Evolutionary conservation across 371 early-diverging fungal species (phyloP).

Genomic region (Haplosporangium sp.): DNA sequence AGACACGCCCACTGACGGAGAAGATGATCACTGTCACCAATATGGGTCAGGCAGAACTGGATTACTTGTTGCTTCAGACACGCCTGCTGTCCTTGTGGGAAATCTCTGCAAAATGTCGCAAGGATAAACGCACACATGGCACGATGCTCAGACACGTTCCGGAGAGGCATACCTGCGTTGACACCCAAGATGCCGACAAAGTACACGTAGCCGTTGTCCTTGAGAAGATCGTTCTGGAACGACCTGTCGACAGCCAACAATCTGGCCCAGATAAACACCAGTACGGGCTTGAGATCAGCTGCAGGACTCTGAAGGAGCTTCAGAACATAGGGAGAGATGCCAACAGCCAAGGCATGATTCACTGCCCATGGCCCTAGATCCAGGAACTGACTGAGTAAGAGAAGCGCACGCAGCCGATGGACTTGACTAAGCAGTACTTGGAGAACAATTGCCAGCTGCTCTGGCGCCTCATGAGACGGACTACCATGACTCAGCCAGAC

Average conservation of each 20-base stretch:
- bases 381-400: constrained; percentile 90
- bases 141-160: constrained; percentile 87
- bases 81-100: constrained; percentile 84
- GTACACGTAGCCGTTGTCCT: constrained; percentile 92
- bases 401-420: constrained; percentile 92
- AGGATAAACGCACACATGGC: constrained; percentile 94
- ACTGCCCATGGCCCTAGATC: constrained; percentile 97
- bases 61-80: constrained; percentile 81
- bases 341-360: constrained; percentile 91
- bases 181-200: constrained; percentile 90
- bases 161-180: constrained; percentile 75
- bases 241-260: constrained; percentile 92
- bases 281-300: constrained; percentile 90
- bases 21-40: constrained; percentile 82
- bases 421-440: constrained; percentile 96
- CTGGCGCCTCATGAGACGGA: constrained; percentile 80
- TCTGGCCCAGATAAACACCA: constrained; percentile 97
- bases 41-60: constrained; percentile 74
- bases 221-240: constrained; percentile 91
- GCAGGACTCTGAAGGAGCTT: constrained; percentile 96
- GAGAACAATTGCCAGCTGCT: constrained; percentile 95
- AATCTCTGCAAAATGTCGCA: constrained; percentile 88
- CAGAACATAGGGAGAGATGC: constrained; percentile 96
- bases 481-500: constrained; percentile 92
- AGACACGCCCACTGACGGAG: constrained; percentile 93